Evolutionary conservation across 169 alveolate genomes (phyloP).

Genomic region (Pseudocohnilembus persalinus): DNA sequence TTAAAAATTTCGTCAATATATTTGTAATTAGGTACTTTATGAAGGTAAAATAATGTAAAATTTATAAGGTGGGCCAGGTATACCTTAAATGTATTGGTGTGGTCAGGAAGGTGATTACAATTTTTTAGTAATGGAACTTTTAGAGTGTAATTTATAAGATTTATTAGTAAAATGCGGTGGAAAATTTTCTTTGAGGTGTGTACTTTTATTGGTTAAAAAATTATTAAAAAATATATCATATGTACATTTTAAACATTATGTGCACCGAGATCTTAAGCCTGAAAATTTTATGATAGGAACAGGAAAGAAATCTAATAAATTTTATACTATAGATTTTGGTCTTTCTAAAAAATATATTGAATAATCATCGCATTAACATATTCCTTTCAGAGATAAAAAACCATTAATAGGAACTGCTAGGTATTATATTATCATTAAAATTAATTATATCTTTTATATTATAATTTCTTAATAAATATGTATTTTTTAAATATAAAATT

Average conservation of each 20-base stretch:
- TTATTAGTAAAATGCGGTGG: constrained; percentile 56
- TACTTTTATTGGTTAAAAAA: constrained; percentile 51
- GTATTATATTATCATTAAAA: too few relatives aligned
- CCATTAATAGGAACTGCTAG: constrained; percentile 29
- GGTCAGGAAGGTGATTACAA: constrained; percentile 99
- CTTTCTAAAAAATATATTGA: constrained; percentile 84
- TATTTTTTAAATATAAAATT: not conserved
- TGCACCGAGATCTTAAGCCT: constrained; percentile 85
- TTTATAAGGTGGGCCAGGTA: constrained; percentile 71
- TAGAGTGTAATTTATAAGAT: constrained; percentile 75
- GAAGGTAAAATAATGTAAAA: constrained; percentile 29
- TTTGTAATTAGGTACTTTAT: too few relatives aligned
- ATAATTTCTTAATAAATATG: constrained; percentile 13
- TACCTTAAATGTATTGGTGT: constrained; percentile 97
- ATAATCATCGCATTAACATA: constrained; percentile 95
- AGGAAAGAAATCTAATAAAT: constrained; percentile 61
- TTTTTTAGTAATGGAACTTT: constrained; percentile 75
- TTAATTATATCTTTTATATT: too few relatives aligned
- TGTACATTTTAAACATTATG: constrained; percentile 60
- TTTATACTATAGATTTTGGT: constrained; percentile 82
- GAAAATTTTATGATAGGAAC: constrained; percentile 76
- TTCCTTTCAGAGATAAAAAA: constrained; percentile 86
- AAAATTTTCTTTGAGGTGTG: constrained; percentile 56
- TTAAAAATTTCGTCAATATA: too few relatives aligned
- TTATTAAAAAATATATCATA: constrained; percentile 64